phyloP scores from a whole-genome alignment of 2,329 filamentous ascomycete species.

The Fusarium chaquense region DNA sequence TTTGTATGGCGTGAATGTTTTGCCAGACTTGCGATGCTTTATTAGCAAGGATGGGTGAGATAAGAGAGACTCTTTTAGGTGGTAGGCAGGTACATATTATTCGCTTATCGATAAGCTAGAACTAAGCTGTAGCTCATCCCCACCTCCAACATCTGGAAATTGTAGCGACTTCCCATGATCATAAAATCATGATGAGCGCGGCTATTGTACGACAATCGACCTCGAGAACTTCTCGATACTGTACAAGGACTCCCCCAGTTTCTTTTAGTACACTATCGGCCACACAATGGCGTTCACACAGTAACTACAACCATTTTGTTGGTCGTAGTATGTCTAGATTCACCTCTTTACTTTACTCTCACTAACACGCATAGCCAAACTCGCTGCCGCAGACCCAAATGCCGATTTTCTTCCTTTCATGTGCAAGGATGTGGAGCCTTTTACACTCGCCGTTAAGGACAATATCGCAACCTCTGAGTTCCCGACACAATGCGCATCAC shows the following conservation, averaged over 20 bases:
- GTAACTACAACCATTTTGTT: slow-evolving; percentile 55
- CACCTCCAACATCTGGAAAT: slow-evolving; percentile 3
- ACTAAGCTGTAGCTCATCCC: slow-evolving; percentile 28
- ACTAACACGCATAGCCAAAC: slow-evolving; percentile 33
- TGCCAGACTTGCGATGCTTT: slow-evolving; percentile 18
- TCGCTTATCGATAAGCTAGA: slow-evolving; percentile 43
- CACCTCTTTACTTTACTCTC: neutral
- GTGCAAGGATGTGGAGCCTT: slow-evolving; percentile 46
- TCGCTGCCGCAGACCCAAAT: neutral
- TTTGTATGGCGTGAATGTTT: slow-evolving; percentile 6
- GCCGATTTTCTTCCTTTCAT: slow-evolving; percentile 27
- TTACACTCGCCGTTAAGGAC: slow-evolving; percentile 76
- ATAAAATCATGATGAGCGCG: slow-evolving; percentile 49
- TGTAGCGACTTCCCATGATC: slow-evolving; percentile 42
- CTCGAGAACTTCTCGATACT: neutral
- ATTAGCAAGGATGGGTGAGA: slow-evolving; percentile 5
- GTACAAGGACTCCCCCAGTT: neutral
- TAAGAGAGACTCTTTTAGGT: slow-evolving; percentile 25
- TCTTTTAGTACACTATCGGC: slow-evolving; percentile 13
- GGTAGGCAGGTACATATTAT: slow-evolving; percentile 7
- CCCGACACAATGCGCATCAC: slow-evolving; percentile 87
- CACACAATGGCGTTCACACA: slow-evolving; percentile 47
- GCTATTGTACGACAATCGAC: slow-evolving; percentile 48
- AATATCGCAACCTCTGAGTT: slow-evolving; percentile 75
- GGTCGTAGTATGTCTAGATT: slow-evolving; percentile 44